Conservation (phyloP, 2,329 filamentous ascomycete species). For the Coniella lustricola region DNA sequence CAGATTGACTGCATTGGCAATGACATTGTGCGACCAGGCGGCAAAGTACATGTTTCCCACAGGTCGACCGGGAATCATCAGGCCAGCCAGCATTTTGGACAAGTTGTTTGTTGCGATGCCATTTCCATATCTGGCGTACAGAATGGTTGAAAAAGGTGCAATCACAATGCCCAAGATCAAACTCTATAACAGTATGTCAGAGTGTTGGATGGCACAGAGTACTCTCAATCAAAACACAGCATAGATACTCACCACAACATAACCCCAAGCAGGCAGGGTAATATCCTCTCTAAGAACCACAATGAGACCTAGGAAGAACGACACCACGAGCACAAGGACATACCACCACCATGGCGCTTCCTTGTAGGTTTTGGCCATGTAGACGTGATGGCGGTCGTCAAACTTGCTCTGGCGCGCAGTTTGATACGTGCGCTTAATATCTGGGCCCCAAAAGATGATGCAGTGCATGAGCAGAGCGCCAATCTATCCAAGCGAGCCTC, state of each 20-base stretch:
- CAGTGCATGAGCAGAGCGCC: constrained; percentile 47
- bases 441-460: constrained; percentile 48
- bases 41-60: constrained; percentile 53
- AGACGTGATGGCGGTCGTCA: constrained; percentile 43
- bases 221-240: background rate
- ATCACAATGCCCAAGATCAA: constrained; percentile 39
- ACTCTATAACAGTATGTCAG: background rate
- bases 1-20: constrained; percentile 41
- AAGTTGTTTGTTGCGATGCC: constrained; percentile 53
- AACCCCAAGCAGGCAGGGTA: constrained; percentile 40
- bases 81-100: constrained; percentile 49
- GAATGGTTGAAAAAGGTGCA: constrained; percentile 42
- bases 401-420: constrained; percentile 35
- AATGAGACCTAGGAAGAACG: constrained; percentile 39
- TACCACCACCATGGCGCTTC: constrained; percentile 46
- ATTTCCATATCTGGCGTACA: constrained; percentile 47
- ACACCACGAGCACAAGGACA: constrained; percentile 30
- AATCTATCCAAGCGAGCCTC: constrained; percentile 31
- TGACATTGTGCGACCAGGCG: constrained; percentile 52
- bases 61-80: constrained; percentile 42
- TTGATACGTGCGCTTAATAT: constrained; percentile 41
- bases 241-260: constrained; percentile 29
- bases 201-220: too few species aligned
- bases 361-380: constrained; percentile 47
- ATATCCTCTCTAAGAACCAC: constrained; percentile 39